Evolutionary conservation across 768 basidiomycete species (phyloP).

Genomic region (Rickenella mellea): DNA sequence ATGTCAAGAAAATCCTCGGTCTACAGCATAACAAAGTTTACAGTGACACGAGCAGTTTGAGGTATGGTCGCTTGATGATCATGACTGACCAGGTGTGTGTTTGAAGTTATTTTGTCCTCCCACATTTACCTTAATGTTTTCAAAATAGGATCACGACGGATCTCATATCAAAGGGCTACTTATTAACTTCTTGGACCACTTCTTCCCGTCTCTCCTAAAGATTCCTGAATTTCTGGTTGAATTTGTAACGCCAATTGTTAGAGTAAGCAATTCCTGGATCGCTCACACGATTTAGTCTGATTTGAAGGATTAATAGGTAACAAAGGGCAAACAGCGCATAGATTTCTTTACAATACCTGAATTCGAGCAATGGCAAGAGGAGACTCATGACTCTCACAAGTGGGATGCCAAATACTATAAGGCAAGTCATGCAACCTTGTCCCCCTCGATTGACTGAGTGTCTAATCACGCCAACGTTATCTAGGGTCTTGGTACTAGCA

Average conservation of each 20-base stretch:
- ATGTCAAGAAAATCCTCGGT: slow-evolving; percentile 97
- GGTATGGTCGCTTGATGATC: slow-evolving; percentile 95
- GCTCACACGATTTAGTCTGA: background rate
- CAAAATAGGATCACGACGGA: slow-evolving; percentile 87
- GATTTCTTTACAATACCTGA: slow-evolving; percentile 98
- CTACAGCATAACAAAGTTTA: slow-evolving; percentile 93
- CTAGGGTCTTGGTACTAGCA: slow-evolving; percentile 94
- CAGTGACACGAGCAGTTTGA: slow-evolving; percentile 48
- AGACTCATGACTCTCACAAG: slow-evolving; percentile 62
- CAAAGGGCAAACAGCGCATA: slow-evolving; percentile 65
- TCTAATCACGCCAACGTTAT: slow-evolving; percentile 1
- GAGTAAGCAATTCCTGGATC: slow-evolving; percentile 38
- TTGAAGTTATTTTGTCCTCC: background rate
- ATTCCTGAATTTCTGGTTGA: slow-evolving; percentile 90
- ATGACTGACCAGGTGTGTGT: slow-evolving; percentile 94
- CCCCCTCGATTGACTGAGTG: slow-evolving; percentile 3
- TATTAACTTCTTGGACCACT: slow-evolving; percentile 96
- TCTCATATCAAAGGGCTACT: slow-evolving; percentile 99
- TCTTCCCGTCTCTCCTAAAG: slow-evolving; percentile 89
- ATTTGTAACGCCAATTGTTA: slow-evolving; percentile 96
- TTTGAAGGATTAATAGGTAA: slow-evolving; percentile 37
- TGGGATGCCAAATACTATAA: slow-evolving; percentile 98
- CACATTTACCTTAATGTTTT: background rate
- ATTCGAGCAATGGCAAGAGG: slow-evolving; percentile 86
- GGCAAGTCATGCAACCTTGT: slow-evolving; percentile 35